Evolutionary conservation across 768 basidiomycete genomes (phyloP), one percentile per base, ranked within the genome.

Genomic region (Naganishia vaughanmartiniae): DNA sequence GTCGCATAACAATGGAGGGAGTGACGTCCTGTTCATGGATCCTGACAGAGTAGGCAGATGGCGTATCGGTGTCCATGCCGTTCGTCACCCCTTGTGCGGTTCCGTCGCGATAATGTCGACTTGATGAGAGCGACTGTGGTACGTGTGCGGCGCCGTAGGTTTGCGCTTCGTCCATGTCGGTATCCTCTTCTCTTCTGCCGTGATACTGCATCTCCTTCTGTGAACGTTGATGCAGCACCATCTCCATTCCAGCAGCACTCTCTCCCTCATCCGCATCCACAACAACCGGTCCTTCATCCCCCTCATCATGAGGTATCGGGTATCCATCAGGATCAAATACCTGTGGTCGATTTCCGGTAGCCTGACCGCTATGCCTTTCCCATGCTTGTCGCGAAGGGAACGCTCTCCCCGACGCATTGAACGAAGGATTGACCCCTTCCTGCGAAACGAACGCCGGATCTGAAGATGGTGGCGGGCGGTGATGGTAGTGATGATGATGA

Each of bases 321-420:
- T 28, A 26, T n/a, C 60, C 42, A 42, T 63, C 60, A 24, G 60
- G 60, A 45, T 63, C 60, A 42, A 63, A 63, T 7, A 63, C 60
- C 28, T 63, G 60, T 24, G 60, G 60, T 15, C 21, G 30, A 21
- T 26, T 26, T 12, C 48, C 48, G n/a, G 48, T 26, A 15, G 36
- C 11, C 11, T 36, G 24, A 26, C n/a, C 36, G 42, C 4, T 63
- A 26, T 63, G 60, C 39, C 60, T 42, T 26, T 45, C 36, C 60
- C 60, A 63, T 12, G 60, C 60, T 45, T 63, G 36, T 28, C 39
- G 14, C 1, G 60, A 63, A 12, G 60, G 42, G 15, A 63, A 63
- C 39, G 60, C 60, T 28, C 39, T 21, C 7, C 48, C 24, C 19
- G 48, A 51, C 7, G 48, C 48, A 26, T 30, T 42, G 42, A 11